A percentile compares a stretch with the other conserved stretches of the same genome.
Conservation (phyloP, 2,329 filamentous ascomycete species). For the Tympanopsis confertula region DNA sequence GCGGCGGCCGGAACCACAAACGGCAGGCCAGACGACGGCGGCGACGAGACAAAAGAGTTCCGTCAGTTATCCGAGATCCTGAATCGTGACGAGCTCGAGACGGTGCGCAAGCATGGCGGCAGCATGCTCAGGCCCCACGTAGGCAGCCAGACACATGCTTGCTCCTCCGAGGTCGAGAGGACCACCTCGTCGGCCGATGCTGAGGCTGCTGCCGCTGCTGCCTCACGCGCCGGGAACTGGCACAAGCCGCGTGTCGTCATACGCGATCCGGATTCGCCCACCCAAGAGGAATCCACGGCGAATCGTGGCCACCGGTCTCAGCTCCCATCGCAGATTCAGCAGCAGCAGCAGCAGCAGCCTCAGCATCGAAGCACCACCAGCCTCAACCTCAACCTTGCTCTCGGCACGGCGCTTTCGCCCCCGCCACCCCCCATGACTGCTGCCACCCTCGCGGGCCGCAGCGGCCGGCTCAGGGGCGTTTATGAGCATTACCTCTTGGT, state of each 20-base stretch:
- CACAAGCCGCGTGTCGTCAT: conserved; percentile 27
- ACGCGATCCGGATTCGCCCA: conserved; percentile 12
- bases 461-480: neutral
- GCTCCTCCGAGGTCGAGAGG: conserved; percentile 25
- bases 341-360: conserved; percentile 3
- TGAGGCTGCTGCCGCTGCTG: neutral
- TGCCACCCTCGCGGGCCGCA: too few species aligned
- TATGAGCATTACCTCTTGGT: conserved; percentile 24
- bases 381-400: conserved; percentile 3
- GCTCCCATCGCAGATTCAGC: neutral
- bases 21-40: conserved; percentile 1
- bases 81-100: conserved; percentile 53
- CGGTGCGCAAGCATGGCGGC: conserved; percentile 50
- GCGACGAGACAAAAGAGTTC: conserved; percentile 44
- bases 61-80: conserved; percentile 59
- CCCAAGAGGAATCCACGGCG: neutral
- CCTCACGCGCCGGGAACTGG: conserved; percentile 17
- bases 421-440: too few species aligned
- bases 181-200: conserved; percentile 35
- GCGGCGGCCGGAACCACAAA: conserved; percentile 5
- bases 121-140: conserved; percentile 40
- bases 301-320: neutral
- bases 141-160: conserved; percentile 15
- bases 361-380: conserved; percentile 7
- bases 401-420: neutral